A percentile compares a stretch with the other conserved stretches of the same genome.
phyloP scores from a whole-genome alignment of 2,329 filamentous ascomycete species.

The Pseudogymnoascus sp. region DNA sequence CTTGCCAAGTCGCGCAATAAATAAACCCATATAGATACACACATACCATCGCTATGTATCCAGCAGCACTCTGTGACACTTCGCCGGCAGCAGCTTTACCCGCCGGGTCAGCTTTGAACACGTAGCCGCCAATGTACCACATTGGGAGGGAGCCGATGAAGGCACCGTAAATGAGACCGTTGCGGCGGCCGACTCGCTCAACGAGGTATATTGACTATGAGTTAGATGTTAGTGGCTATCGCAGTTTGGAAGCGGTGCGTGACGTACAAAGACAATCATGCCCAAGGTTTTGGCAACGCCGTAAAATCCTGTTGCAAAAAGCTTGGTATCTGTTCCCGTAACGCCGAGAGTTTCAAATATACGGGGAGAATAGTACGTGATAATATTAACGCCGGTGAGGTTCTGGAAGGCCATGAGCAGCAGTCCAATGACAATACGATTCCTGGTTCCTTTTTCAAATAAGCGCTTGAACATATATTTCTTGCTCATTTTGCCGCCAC shows the following conservation, averaged over 20 bases:
- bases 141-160: slow-evolving; percentile 34
- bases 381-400: slow-evolving; percentile 24
- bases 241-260: slow-evolving; percentile 17
- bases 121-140: slow-evolving; percentile 36
- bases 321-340: slow-evolving; percentile 16
- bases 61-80: slow-evolving; percentile 11
- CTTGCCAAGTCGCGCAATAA: not conserved
- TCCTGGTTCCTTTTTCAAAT: slow-evolving; percentile 54
- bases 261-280: slow-evolving; percentile 29
- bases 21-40: slow-evolving; percentile 18
- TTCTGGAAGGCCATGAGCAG: slow-evolving; percentile 26
- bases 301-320: slow-evolving; percentile 15
- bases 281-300: slow-evolving; percentile 26
- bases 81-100: slow-evolving; percentile 19
- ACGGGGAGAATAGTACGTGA: slow-evolving; percentile 26
- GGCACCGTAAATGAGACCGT: slow-evolving; percentile 33
- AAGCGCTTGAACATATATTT: slow-evolving; percentile 14
- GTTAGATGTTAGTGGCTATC: not conserved
- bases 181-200: slow-evolving; percentile 32
- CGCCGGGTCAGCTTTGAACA: slow-evolving; percentile 29
- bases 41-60: slow-evolving; percentile 20
- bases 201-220: slow-evolving; percentile 26
- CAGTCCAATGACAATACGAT: slow-evolving; percentile 51
- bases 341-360: slow-evolving; percentile 25
- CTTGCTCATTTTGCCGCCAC: slow-evolving; percentile 6